phyloP scores from a whole-genome alignment of 495 filamentous ascomycete genomes.

The Hypoxylon lienhwacheense region DNA sequence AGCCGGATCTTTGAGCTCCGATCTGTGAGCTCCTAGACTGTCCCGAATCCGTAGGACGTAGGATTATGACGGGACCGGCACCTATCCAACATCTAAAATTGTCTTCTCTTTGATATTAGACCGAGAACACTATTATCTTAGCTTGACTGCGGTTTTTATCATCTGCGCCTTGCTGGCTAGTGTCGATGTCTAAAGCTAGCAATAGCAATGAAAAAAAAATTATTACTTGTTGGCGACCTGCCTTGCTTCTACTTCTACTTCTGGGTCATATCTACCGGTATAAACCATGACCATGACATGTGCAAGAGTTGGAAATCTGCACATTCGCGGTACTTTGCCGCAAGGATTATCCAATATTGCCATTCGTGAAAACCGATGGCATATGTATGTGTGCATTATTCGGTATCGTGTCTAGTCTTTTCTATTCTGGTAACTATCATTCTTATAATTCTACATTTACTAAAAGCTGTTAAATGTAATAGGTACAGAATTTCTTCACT shows the following conservation, averaged over 20 bases:
- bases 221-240: neutral
- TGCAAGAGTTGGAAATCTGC: constrained; percentile 6
- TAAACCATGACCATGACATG: neutral
- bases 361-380: neutral
- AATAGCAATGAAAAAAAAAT: no score
- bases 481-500: constrained; percentile 4
- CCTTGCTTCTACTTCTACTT: neutral
- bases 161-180: constrained; percentile 14
- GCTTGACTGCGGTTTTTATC: no score
- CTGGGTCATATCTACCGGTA: neutral
- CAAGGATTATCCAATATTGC: constrained; percentile 1
- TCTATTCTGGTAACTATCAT: no score
- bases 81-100: no score
- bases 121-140: no score
- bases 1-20: constrained; percentile 30
- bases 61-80: no score
- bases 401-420: no score
- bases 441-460: no score
- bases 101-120: no score
- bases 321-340: neutral
- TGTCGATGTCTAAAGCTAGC: constrained; percentile 14
- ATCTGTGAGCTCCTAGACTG: constrained; percentile 17
- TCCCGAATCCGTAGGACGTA: constrained; percentile 1
- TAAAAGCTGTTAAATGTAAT: no score
- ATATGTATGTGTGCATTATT: no score